Conservation (phyloP, 805 yeast genomes). For the Barnettozyma salicaria region DNA sequence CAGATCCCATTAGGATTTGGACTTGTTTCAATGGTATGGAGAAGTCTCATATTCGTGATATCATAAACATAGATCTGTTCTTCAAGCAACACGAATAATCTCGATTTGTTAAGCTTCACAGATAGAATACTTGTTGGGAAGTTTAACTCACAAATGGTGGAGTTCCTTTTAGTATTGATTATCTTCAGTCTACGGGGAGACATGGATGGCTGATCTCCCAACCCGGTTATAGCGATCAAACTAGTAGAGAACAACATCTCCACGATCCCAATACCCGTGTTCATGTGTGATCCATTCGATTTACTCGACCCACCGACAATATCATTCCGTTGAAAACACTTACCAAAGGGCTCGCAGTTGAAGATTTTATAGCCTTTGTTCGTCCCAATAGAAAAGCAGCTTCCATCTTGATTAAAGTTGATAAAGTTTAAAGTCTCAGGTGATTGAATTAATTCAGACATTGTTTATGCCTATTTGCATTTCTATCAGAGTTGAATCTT, state of each 20-base stretch:
- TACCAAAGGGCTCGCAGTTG: constrained; percentile 64
- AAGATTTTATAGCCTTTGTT: constrained; percentile 57
- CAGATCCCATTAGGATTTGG: constrained; percentile 51
- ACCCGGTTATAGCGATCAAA: constrained; percentile 63
- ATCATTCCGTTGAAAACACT: constrained; percentile 37
- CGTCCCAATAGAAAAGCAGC: constrained; percentile 67
- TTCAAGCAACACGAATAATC: constrained; percentile 54
- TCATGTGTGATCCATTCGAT: not conserved
- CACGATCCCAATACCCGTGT: constrained; percentile 50
- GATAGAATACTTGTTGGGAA: constrained; percentile 58
- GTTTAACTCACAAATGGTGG: constrained; percentile 63
- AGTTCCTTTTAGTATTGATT: constrained; percentile 64
- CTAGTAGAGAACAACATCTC: constrained; percentile 79
- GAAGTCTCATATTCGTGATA: constrained; percentile 58
- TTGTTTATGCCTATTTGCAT: not conserved
- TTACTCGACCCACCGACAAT: constrained; percentile 31
- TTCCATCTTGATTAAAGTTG: constrained; percentile 69
- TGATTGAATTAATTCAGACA: constrained; percentile 3
- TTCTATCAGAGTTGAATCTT: no score
- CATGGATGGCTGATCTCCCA: constrained; percentile 59
- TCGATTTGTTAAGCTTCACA: constrained; percentile 58
- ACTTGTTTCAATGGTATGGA: constrained; percentile 48
- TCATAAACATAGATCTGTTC: constrained; percentile 71
- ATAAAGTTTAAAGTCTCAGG: constrained; percentile 37
- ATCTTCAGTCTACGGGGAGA: constrained; percentile 81